These are phyloP conservation scores for Acacia concinna DNA, from an alignment of 331 rosid genomes.

Conservation along the genomic window DNA sequence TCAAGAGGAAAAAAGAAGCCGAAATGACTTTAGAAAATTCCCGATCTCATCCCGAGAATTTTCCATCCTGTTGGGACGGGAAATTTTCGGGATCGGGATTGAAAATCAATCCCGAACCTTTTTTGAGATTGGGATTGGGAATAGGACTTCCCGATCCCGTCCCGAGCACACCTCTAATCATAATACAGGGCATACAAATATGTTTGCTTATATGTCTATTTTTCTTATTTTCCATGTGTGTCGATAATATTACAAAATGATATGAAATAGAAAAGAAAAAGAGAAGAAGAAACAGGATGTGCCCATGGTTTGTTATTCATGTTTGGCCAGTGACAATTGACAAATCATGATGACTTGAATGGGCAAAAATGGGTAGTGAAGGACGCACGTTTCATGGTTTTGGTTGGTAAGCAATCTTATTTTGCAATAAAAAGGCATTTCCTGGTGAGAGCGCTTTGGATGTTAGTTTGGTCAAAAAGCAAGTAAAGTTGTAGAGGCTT, in stretches of 20 bases:
- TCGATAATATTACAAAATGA: neutral
- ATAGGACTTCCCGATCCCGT: too few species aligned
- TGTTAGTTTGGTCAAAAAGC: neutral
- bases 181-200: neutral
- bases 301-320: conserved; percentile 25
- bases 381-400: neutral
- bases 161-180: too few species aligned
- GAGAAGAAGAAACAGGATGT: neutral
- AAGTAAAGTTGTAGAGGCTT: neutral
- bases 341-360: neutral
- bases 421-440: neutral
- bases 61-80: too few species aligned
- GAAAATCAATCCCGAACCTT: too few species aligned
- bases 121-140: too few species aligned
- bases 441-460: neutral
- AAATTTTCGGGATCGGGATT: too few species aligned
- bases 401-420: neutral
- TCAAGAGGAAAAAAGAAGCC: too few species aligned
- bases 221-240: neutral
- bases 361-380: neutral
- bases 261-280: too few species aligned
- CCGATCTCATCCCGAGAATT: too few species aligned
- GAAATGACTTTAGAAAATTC: too few species aligned
- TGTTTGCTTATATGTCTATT: neutral
- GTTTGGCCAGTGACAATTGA: neutral